phyloP scores from a whole-genome alignment of 116 monocot genomes.

The Posidonia oceanica region DNA sequence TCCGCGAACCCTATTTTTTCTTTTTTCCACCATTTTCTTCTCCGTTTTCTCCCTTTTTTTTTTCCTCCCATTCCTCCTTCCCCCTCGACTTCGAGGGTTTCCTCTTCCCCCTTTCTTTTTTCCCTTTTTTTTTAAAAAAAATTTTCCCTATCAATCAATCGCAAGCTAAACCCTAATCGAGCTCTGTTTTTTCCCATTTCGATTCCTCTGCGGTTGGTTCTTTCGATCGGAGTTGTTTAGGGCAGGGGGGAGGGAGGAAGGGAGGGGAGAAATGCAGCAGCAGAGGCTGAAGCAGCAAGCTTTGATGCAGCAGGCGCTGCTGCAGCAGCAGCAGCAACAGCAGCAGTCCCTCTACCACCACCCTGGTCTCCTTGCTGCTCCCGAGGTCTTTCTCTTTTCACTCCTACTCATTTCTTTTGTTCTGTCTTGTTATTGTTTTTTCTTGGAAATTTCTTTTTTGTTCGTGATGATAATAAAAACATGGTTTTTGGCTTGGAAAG shows the following conservation, averaged over 20 bases:
- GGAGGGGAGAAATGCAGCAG: constrained; percentile 15
- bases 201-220: background rate
- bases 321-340: constrained; percentile 7
- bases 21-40: background rate
- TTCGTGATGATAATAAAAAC: background rate
- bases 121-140: background rate
- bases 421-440: background rate
- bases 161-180: background rate
- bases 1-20: background rate
- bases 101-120: background rate
- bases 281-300: constrained; percentile 25
- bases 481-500: no score
- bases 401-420: background rate
- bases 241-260: background rate
- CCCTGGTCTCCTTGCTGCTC: constrained; percentile 15
- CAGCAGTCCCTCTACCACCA: constrained; percentile 22
- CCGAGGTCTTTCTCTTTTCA: constrained; percentile 4
- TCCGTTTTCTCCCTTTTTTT: background rate
- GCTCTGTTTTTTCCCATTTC: background rate
- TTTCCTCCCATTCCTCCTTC: background rate
- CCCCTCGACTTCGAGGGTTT: constrained; percentile 3
- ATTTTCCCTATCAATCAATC: background rate
- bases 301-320: constrained; percentile 23
- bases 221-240: background rate
- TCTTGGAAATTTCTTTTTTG: background rate